Conservation (phyloP, 2,329 filamentous ascomycete genomes). For the Pseudogymnoascus sp. region DNA sequence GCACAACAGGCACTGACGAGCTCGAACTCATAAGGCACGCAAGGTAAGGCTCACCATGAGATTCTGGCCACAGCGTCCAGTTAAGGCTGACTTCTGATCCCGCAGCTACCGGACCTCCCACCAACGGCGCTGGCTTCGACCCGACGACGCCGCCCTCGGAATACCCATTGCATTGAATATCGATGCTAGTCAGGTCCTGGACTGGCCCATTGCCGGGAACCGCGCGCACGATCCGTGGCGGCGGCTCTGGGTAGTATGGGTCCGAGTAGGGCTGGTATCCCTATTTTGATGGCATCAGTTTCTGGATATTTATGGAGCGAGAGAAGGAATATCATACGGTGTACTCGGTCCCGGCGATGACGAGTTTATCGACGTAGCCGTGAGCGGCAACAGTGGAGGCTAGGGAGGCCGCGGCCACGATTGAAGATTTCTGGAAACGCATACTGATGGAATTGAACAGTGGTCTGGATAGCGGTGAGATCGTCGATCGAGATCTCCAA, state of each 20-base stretch:
- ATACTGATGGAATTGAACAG: constrained; percentile 15
- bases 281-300: constrained; percentile 12
- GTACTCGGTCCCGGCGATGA: constrained; percentile 34
- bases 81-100: constrained; percentile 44
- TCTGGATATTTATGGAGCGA: not conserved
- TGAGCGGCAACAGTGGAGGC: constrained; percentile 39
- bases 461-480: constrained; percentile 10
- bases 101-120: constrained; percentile 45
- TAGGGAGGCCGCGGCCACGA: constrained; percentile 15
- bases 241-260: constrained; percentile 33
- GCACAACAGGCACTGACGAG: not conserved
- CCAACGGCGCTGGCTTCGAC: constrained; percentile 43
- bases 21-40: not conserved
- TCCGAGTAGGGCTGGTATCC: constrained; percentile 35
- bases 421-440: not conserved
- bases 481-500: not conserved
- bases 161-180: constrained; percentile 49
- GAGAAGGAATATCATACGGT: constrained; percentile 20
- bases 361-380: constrained; percentile 40
- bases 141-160: constrained; percentile 40
- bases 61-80: constrained; percentile 45
- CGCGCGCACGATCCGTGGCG: constrained; percentile 46
- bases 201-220: constrained; percentile 52
- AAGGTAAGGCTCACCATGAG: constrained; percentile 18
- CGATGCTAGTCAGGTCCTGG: constrained; percentile 41